phyloP scores from a whole-genome alignment of 2,329 filamentous ascomycete species.

The Metarhizium anisopliae region DNA sequence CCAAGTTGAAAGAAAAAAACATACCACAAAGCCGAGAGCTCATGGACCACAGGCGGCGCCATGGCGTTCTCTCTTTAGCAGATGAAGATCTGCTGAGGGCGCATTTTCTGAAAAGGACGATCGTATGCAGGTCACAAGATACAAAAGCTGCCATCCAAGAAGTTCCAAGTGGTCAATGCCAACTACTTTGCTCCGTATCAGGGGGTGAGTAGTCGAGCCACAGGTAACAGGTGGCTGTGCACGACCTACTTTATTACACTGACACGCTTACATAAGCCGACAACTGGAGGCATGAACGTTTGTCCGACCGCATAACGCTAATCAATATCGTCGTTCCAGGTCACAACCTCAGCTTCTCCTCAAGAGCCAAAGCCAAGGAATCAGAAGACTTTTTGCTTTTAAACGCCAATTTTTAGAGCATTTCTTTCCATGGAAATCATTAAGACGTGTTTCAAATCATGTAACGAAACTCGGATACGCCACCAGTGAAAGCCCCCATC shows the following conservation, averaged over 20 bases:
- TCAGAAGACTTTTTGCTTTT: neutral
- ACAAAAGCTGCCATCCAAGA: neutral
- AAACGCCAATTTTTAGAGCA: neutral
- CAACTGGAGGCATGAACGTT: no score
- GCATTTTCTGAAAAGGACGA: neutral
- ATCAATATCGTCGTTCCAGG: neutral
- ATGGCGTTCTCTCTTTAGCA: conserved; percentile 3
- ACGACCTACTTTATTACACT: neutral
- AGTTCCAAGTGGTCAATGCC: neutral
- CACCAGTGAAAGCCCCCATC: neutral
- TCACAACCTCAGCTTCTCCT: no score
- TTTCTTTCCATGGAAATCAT: neutral
- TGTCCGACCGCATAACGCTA: no score
- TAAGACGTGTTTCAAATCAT: neutral
- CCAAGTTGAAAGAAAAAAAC: neutral
- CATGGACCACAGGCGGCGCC: conserved; percentile 7
- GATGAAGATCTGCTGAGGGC: neutral
- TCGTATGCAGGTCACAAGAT: neutral
- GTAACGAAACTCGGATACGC: neutral
- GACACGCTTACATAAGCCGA: neutral
- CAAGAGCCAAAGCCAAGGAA: neutral
- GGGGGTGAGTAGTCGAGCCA: neutral
- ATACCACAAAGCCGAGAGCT: conserved; percentile 9
- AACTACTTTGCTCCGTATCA: neutral
- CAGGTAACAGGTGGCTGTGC: neutral